Evolutionary conservation across 805 yeast species (phyloP), one percentile per base, ranked within the genome.

Genomic region (Kluyveromyces starmeri): DNA sequence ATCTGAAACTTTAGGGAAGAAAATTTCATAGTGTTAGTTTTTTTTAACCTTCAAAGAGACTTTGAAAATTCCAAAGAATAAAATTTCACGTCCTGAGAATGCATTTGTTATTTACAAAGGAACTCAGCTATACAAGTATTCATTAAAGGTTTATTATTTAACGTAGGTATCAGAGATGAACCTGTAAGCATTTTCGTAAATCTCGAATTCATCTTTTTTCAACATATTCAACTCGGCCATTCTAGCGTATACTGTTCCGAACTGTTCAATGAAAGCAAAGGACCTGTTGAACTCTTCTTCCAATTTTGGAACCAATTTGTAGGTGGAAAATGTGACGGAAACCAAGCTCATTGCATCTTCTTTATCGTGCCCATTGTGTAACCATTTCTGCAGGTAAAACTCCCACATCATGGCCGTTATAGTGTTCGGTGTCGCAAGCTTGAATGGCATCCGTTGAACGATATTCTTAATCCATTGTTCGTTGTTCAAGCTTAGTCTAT

Each of bases 391-490:
- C 23, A 57, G 38, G 37, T 51, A 57, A 28, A 55, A 55, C 37
- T 51, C 55, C 51, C 55, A 51, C 49, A 57, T 54, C 60, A 57
- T 55, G 7, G 62, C 89, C 47, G 77, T 53, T 10, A 81, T 61
- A 1, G 84, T 75, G 48, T 68, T 78, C 39, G 83, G 78, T 20
- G 73, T 54, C 27, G 64, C 62, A 18, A 51, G 53, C 38, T 64
- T 69, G 48, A 82, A 83, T 8, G 95, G 95, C 33, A 80, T 47
- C 39, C 70, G 65, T 9, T 59, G 47, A 2, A 73, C 71, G 28
- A 85, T 55, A 6, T 59, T 41, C 31, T 65, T 59, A 31, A 44
- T 48, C 95, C 95, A 85, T 2, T 71, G 68, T 12, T 50, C 42
- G 42, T 68, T 71, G 4, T 61, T 50, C 36, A 60, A 61, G 1